A percentile compares a stretch with the other conserved stretches of the same genome.
Conservation (phyloP, 2,329 filamentous ascomycete species). For the Cadophora malorum region DNA sequence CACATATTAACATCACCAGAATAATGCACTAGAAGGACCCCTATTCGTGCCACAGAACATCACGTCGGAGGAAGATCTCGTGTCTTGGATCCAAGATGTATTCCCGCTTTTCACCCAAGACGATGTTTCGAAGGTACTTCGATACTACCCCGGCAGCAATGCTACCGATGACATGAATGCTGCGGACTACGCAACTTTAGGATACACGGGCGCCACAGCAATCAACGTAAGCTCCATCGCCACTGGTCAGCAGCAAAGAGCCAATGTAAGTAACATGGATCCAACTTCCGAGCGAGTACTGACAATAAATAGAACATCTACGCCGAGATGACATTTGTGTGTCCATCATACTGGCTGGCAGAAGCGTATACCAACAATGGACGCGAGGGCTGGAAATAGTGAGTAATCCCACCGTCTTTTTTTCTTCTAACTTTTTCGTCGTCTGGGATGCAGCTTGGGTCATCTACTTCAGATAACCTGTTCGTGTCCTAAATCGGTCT, state of each 20-base stretch:
- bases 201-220: conserved; percentile 24
- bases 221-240: conserved; percentile 26
- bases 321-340: conserved; percentile 60
- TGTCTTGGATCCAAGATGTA: conserved; percentile 43
- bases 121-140: conserved; percentile 26
- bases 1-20: conserved; percentile 32
- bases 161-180: conserved; percentile 15
- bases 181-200: conserved; percentile 16
- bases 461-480: too few species aligned
- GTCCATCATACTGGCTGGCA: conserved; percentile 59
- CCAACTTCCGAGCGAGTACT: neutral
- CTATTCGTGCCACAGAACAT: conserved; percentile 46
- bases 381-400: conserved; percentile 49
- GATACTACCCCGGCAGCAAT: conserved; percentile 23
- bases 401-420: neutral
- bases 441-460: too few species aligned
- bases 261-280: conserved; percentile 38
- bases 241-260: conserved; percentile 56
- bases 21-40: conserved; percentile 50
- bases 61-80: conserved; percentile 23
- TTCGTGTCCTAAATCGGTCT: too few species aligned
- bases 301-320: conserved; percentile 49
- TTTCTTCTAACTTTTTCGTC: neutral
- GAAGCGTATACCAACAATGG: conserved; percentile 50
- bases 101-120: conserved; percentile 49